Percentiles rank a stretch among this genome's conserved stretches.
Conservation (phyloP, 2,329 filamentous ascomycete genomes). For the Xylariaceae sp. region DNA sequence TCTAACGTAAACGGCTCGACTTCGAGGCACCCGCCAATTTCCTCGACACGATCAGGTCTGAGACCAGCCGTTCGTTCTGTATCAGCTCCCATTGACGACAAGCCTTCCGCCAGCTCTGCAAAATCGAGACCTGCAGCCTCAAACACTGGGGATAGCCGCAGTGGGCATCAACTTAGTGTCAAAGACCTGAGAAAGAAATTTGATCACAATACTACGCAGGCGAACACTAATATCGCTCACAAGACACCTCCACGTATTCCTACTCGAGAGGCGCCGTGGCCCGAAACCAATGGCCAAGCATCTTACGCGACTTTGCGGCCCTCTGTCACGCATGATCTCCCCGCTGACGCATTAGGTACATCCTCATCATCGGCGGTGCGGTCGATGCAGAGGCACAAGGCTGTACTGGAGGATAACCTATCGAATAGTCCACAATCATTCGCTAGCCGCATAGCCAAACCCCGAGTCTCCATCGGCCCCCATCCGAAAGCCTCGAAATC, state of each 20-base stretch:
- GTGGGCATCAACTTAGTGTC: constrained; percentile 66
- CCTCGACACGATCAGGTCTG: constrained; percentile 47
- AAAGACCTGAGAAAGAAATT: constrained; percentile 82
- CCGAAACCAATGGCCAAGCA: constrained; percentile 43
- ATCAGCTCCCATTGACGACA: constrained; percentile 61
- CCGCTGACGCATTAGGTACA: constrained; percentile 32
- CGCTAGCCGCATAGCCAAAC: constrained; percentile 63
- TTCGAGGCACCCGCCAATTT: constrained; percentile 53
- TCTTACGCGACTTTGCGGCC: constrained; percentile 51
- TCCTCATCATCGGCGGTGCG: constrained; percentile 39
- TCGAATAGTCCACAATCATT: constrained; percentile 64
- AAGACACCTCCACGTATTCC: constrained; percentile 36
- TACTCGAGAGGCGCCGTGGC: constrained; percentile 20
- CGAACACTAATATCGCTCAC: constrained; percentile 40
- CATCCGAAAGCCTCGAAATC: constrained; percentile 51
- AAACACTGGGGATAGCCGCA: constrained; percentile 36
- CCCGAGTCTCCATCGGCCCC: constrained; percentile 47
- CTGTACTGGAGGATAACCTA: constrained; percentile 56
- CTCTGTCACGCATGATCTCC: constrained; percentile 41
- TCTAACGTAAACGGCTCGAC: constrained; percentile 58
- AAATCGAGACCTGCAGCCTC: constrained; percentile 42
- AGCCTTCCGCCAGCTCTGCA: constrained; percentile 38
- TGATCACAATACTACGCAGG: constrained; percentile 61
- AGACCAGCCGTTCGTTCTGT: constrained; percentile 58
- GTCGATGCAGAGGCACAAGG: constrained; percentile 53